phyloP scores from a whole-genome alignment of 75 land plant genomes.

The Selaginella tamariscina region DNA sequence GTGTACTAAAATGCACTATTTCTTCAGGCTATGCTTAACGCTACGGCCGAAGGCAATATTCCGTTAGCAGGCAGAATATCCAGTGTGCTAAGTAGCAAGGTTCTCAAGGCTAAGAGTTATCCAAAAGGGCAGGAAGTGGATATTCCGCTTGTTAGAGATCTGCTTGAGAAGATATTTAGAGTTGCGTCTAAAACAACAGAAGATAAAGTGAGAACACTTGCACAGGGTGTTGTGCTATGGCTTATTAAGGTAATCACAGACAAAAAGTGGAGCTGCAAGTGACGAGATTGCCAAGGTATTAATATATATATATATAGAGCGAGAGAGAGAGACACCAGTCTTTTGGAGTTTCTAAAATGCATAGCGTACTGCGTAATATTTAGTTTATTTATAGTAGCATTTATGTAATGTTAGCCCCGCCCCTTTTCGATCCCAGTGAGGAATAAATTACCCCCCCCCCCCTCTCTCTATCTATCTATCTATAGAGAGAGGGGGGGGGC shows the following conservation, averaged over 20 bases:
- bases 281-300: background rate
- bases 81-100: slow-evolving; percentile 46
- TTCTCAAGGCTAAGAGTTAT: slow-evolving; percentile 65
- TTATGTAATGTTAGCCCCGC: too few species aligned
- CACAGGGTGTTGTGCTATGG: slow-evolving; percentile 39
- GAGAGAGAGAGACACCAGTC: too few species aligned
- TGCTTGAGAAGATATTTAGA: slow-evolving; percentile 51
- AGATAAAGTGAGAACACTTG: slow-evolving; percentile 39
- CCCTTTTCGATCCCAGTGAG: too few species aligned
- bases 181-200: slow-evolving; percentile 38
- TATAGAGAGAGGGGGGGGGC: too few species aligned
- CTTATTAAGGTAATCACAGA: slow-evolving; percentile 52
- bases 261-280: slow-evolving; percentile 15
- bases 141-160: slow-evolving; percentile 26
- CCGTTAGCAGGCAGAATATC: slow-evolving; percentile 56
- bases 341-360: too few species aligned
- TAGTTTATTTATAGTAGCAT: too few species aligned
- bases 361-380: background rate
- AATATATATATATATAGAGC: too few species aligned
- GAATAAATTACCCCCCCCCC: too few species aligned
- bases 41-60: slow-evolving; percentile 39
- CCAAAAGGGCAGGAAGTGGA: slow-evolving; percentile 53
- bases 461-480: too few species aligned
- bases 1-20: too few species aligned
- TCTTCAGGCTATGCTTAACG: too few species aligned